phyloP scores from a whole-genome alignment of 208 protist genomes.

The Acanthamoeba lugdunensis region DNA sequence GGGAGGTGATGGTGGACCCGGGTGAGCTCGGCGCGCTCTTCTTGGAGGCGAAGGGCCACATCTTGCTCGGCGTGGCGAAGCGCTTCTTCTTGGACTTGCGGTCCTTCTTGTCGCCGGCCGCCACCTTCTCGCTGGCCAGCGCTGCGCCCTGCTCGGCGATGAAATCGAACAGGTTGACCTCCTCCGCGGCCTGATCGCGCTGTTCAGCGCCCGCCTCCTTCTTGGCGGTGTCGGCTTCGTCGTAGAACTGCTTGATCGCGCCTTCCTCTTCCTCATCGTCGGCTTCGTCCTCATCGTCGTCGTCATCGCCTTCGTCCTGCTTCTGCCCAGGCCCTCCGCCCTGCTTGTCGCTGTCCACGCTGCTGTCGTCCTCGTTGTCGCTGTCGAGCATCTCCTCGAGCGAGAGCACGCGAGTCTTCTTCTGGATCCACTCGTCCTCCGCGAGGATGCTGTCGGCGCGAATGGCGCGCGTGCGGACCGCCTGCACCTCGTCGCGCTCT shows the following conservation, averaged over 20 bases:
- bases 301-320: not conserved
- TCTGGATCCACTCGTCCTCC: slow-evolving; percentile 60
- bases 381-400: slow-evolving; percentile 32
- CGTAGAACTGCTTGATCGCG: slow-evolving; percentile 22
- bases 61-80: slow-evolving; percentile 44
- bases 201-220: not conserved
- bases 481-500: not conserved
- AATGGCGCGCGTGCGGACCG: slow-evolving; percentile 20
- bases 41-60: slow-evolving; percentile 32
- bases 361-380: slow-evolving; percentile 33
- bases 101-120: not conserved
- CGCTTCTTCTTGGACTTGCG: not conserved
- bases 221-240: not conserved
- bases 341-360: not conserved
- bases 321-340: not conserved
- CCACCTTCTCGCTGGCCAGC: not conserved
- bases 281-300: not conserved
- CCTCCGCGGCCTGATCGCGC: not conserved
- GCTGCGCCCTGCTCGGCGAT: slow-evolving; percentile 18
- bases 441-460: slow-evolving; percentile 45
- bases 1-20: not conserved
- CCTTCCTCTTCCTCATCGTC: slow-evolving; percentile 13
- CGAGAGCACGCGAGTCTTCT: slow-evolving; percentile 7
- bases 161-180: slow-evolving; percentile 61
- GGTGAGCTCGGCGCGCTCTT: not conserved